Base-by-base conservation (phyloP, 2,329 filamentous ascomycete genomes). In the Talaromyces amestolkiae region DNA sequence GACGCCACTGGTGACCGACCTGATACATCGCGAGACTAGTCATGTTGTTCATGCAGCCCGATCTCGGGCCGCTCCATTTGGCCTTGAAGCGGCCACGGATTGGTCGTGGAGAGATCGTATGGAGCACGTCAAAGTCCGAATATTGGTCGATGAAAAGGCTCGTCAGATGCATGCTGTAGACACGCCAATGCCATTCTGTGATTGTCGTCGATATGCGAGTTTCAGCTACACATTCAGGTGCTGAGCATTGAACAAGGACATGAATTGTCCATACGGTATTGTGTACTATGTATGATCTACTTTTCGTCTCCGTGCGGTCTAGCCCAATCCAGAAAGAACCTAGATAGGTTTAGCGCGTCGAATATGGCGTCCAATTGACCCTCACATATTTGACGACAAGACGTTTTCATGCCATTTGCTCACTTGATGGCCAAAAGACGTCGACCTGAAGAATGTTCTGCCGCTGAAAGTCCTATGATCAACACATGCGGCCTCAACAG, bases 261-360 rank as follows among this genome's bases (percentile, higher is more conserved):
- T 31, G 27, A 31, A 31, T 31, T 7, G 27, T 31, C 27, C 27
- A 49, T 22, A 31, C 31, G 31, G 53, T 47, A 22, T 47, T 10
- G 19, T 11, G 17, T 47, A 22, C 24, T 10, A 10, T 11, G 17
- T 37, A 45, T 45, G 53, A 56, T 56, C 53, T 56, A 15, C 51
- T 56, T 37, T 4, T 11, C 17, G 4, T 43, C 37, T 43, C 9
- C 15, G 35, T 39, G 19, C 37, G 22, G 56, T 24, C 56, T 59
- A 59, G 56, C 56, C 37, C 4, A 45, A 45, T 45, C 5, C 22
- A 45, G 56, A 58, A 43, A 59, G 24, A 59, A 59, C 56, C 56
- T 59, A 59, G 39, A 59, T 45, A 33, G 56, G 56, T 19, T 43
- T 59, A 59, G 56, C 24, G 31, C 17, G 15, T 13, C n/a, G 37